These are phyloP conservation scores for Balakata baccata DNA, from an alignment of 345 rosid species.

Conservation along the genomic window DNA sequence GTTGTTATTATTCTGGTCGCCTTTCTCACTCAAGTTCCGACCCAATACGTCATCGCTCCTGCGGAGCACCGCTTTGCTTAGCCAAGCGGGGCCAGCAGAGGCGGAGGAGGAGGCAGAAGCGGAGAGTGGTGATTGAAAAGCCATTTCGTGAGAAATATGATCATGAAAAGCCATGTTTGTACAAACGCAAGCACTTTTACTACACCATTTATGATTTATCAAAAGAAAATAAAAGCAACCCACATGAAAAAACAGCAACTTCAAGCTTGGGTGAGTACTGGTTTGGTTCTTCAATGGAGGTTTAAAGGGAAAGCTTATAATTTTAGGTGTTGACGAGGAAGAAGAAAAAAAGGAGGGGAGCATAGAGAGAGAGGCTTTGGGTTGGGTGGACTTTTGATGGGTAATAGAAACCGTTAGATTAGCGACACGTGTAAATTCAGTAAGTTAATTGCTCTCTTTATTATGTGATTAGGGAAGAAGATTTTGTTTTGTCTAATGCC, in stretches of 20 bases:
- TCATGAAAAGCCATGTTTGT: constrained; percentile 30
- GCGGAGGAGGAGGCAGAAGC: constrained; percentile 17
- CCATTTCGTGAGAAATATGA: constrained; percentile 29
- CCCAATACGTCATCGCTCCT: constrained; percentile 20
- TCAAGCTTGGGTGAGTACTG: neutral
- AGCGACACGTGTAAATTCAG: constrained; percentile 4
- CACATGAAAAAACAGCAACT: neutral
- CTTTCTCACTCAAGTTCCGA: neutral
- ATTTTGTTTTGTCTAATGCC: neutral
- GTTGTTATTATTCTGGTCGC: constrained; percentile 2
- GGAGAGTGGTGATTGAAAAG: constrained; percentile 24
- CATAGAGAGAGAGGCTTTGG: neutral
- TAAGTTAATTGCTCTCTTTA: neutral
- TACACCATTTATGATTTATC: constrained; percentile 2
- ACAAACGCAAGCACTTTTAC: neutral
- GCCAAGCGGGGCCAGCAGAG: constrained; percentile 37
- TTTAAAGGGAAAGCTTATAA: neutral
- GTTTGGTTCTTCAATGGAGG: constrained; percentile 1
- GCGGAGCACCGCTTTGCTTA: constrained; percentile 36
- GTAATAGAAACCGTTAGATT: constrained; percentile 2
- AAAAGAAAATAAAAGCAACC: neutral
- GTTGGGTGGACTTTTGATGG: neutral
- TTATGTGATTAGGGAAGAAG: neutral
- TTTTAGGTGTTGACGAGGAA: neutral
- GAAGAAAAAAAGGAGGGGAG: neutral